These are phyloP conservation scores for Xylariomycetidae sp. DNA, from an alignment of 2,329 filamentous ascomycete genomes.

Conservation along the genomic window DNA sequence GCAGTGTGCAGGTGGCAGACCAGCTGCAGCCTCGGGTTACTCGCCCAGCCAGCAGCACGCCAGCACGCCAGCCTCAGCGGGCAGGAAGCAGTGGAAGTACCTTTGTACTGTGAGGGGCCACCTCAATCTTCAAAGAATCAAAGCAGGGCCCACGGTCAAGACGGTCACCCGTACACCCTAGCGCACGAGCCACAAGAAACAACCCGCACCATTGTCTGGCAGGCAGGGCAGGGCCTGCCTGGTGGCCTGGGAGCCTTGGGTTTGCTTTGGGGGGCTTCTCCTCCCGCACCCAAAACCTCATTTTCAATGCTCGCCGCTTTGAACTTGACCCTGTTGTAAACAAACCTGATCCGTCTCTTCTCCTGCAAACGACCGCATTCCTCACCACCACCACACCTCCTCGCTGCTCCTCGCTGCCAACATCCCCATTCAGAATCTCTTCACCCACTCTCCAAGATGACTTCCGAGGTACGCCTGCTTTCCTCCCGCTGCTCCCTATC, in stretches of 20 bases:
- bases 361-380: conserved; percentile 4
- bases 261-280: conserved; percentile 14
- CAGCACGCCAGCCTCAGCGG: no score
- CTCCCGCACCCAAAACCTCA: conserved; percentile 21
- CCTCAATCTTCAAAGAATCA: no score
- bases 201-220: neutral
- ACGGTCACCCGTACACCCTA: neutral
- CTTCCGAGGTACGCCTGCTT: conserved; percentile 27
- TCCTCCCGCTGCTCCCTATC: no score
- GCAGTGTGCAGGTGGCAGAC: no score
- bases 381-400: conserved; percentile 1
- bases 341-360: conserved; percentile 13
- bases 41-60: no score
- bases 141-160: no score
- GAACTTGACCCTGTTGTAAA: conserved; percentile 22
- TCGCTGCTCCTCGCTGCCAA: conserved; percentile 1
- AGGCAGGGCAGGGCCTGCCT: conserved; percentile 4
- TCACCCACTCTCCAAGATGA: conserved; percentile 21
- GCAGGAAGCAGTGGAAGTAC: no score
- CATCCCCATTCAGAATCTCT: conserved; percentile 10
- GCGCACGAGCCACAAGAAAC: neutral
- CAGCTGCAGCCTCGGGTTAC: no score
- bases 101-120: no score
- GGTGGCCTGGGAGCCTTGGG: conserved; percentile 5
- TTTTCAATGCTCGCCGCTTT: conserved; percentile 22